Evolutionary conservation across 2,329 filamentous ascomycete genomes (phyloP).

Genomic region (Botrytis porri): DNA sequence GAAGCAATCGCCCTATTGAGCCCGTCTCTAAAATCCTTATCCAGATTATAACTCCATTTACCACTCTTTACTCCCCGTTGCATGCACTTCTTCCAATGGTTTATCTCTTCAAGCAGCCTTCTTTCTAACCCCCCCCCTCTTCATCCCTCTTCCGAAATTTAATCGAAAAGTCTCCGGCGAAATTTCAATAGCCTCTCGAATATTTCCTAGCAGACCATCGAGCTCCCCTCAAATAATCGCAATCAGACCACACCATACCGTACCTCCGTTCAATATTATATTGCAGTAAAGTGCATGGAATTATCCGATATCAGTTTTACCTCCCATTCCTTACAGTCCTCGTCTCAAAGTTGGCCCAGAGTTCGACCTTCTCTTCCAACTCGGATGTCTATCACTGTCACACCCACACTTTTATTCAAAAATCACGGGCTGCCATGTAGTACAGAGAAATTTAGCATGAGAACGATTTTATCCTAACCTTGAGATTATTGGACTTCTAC

Average conservation of each 20-base stretch:
- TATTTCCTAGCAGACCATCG: not conserved
- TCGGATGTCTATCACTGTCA: constrained; percentile 26
- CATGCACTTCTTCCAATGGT: constrained; percentile 9
- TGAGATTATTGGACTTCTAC: constrained; percentile 16
- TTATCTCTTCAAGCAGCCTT: constrained; percentile 13
- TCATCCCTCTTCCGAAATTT: not conserved
- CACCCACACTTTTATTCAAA: constrained; percentile 20
- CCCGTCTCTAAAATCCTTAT: not conserved
- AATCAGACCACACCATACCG: constrained; percentile 1
- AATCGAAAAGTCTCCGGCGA: not conserved
- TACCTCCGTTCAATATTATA: not conserved
- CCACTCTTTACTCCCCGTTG: not conserved
- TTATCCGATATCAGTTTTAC: not conserved
- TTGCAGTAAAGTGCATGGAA: not conserved
- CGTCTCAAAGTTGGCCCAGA: constrained; percentile 15
- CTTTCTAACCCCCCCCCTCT: not conserved
- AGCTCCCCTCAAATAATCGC: not conserved
- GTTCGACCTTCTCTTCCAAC: constrained; percentile 8
- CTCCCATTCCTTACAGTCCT: not conserved
- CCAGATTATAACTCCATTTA: not conserved
- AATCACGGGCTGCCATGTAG: constrained; percentile 33
- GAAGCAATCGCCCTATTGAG: not conserved
- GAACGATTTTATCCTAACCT: constrained; percentile 25
- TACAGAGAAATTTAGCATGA: constrained; percentile 26
- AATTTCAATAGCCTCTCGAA: not conserved